Evolutionary conservation across 1,284 basidiomycete genomes (phyloP), one percentile per base, ranked within the genome.

Genomic region (Pseudomicrostroma phylloplanum): DNA sequence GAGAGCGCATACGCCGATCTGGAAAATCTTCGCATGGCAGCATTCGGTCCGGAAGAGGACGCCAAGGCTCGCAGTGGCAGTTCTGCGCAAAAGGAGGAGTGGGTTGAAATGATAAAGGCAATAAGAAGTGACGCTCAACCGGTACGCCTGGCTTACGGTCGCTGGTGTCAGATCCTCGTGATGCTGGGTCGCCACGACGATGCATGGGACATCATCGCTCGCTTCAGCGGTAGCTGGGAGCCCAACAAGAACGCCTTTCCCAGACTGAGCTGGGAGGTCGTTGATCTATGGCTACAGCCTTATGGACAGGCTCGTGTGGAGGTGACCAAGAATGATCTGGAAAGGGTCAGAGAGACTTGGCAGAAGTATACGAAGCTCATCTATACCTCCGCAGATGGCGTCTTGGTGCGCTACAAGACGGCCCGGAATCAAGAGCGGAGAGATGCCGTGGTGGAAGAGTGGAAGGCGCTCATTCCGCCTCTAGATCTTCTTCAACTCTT

Each of bases 221-320:
- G 51, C 51, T n/a, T 48, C n/a, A n/a, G n/a, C 17, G n/a, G 46
- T 23, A n/a, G n/a, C n/a, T 48, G 46, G 46, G 46, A 48, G n/a
- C 4, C 23, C 23, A 48, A 48, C 46, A 15, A 19, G 17, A 25
- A 54, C 51, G 51, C 21, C 51, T 54, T 23, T 25, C 51, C 51
- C 19, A 19, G 21, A 19, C 19, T 54, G 51, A 25, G 21, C 51
- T 23, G 25, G 26, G 21, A 19, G 21, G 51, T 25, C 19, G 51
- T 13, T 6, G 17, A 26, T 6, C 21, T 26, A 13, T 25, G 51
- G 15, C 3, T 54, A 19, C 19, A 25, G 8, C 21, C 51, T 25
- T 23, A n/a, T 11, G 4, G 4, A 4, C 7, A 3, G 12, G 12
- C 4, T n/a, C 46, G 23, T 48, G 23, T n/a, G 46, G 46, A 48